A percentile compares a stretch with the other conserved stretches of the same genome.
These are phyloP conservation scores for Exutisphaerella laricina DNA, from an alignment of 2,329 filamentous ascomycete genomes.

Conservation along the genomic window DNA sequence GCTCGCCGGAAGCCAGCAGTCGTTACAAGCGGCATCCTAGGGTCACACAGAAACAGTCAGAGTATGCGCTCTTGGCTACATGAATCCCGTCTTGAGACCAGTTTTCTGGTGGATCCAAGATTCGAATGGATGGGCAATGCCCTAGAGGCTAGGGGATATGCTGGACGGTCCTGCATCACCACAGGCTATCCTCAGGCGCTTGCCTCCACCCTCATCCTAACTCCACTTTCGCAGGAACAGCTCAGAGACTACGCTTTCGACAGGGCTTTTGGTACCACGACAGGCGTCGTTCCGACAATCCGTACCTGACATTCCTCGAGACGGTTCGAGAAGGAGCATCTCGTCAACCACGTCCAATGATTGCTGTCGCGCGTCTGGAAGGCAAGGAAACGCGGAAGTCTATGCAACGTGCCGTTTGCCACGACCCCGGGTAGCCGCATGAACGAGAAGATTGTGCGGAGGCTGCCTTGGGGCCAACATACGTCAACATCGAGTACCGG, in stretches of 20 bases:
- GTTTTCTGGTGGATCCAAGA: conserved; percentile 3
- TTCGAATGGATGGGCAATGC: too few relatives aligned
- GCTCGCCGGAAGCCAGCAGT: not conserved
- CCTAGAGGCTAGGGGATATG: too few relatives aligned
- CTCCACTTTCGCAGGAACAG: conserved; percentile 5
- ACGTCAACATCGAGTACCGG: not conserved
- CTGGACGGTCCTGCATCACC: too few relatives aligned
- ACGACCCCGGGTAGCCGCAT: conserved; percentile 3
- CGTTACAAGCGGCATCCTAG: not conserved
- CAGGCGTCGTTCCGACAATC: not conserved
- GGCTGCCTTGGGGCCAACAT: not conserved
- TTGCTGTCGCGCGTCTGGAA: conserved; percentile 3
- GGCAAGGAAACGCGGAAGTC: not conserved
- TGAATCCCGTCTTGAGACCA: not conserved
- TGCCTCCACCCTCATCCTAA: conserved; percentile 1
- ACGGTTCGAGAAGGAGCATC: not conserved
- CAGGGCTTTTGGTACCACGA: not conserved
- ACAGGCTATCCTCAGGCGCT: conserved; percentile 1
- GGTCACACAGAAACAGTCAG: conserved; percentile 2
- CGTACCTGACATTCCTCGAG: conserved; percentile 6
- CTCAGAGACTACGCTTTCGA: not conserved
- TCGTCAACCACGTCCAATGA: conserved; percentile 4
- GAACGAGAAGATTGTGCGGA: conserved; percentile 1
- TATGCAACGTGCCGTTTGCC: conserved; percentile 5
- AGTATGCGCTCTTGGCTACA: conserved; percentile 4